These are phyloP conservation scores for Candida wancherniae DNA, from an alignment of 805 yeast genomes.

Conservation along the genomic window DNA sequence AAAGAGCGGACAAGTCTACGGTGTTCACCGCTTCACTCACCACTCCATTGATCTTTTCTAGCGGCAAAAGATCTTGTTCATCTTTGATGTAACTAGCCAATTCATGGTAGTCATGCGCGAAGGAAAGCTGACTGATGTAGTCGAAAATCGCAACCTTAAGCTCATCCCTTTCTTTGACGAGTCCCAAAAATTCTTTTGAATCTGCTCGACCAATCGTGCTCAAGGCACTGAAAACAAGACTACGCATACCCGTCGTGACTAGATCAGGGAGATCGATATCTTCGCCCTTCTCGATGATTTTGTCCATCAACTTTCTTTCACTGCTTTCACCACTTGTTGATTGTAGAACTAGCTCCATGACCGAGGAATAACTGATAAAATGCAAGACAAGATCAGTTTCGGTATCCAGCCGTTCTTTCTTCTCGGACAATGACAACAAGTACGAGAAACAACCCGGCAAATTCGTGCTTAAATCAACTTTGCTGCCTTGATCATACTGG, in stretches of 20 bases:
- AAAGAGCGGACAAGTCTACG: conserved; percentile 22
- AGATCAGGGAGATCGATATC: conserved; percentile 1
- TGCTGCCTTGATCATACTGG: too few relatives aligned
- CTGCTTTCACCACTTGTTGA: conserved; percentile 6
- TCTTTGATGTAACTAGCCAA: conserved; percentile 7
- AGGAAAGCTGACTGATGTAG: conserved; percentile 6
- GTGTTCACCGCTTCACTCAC: conserved; percentile 11
- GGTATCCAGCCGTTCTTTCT: conserved; percentile 14
- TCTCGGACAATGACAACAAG: conserved; percentile 29
- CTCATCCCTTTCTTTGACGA: conserved; percentile 5
- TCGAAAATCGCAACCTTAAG: conserved; percentile 12
- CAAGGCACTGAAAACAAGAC: conserved; percentile 14
- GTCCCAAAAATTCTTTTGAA: conserved; percentile 13
- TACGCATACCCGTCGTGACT: background rate
- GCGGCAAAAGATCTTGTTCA: conserved; percentile 12
- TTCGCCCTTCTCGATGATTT: conserved; percentile 5
- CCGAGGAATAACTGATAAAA: conserved; percentile 13
- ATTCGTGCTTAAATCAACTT: too few relatives aligned
- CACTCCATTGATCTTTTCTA: conserved; percentile 22
- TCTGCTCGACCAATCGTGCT: conserved; percentile 5
- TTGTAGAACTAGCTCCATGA: conserved; percentile 18
- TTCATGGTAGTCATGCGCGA: conserved; percentile 13
- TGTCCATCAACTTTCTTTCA: conserved; percentile 14
- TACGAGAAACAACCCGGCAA: too few relatives aligned
- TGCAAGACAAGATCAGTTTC: conserved; percentile 22